A percentile compares a stretch with the other conserved stretches of the same genome.
These are phyloP conservation scores for Deakozyma indianensis DNA, from an alignment of 805 yeast species.

Conservation along the genomic window DNA sequence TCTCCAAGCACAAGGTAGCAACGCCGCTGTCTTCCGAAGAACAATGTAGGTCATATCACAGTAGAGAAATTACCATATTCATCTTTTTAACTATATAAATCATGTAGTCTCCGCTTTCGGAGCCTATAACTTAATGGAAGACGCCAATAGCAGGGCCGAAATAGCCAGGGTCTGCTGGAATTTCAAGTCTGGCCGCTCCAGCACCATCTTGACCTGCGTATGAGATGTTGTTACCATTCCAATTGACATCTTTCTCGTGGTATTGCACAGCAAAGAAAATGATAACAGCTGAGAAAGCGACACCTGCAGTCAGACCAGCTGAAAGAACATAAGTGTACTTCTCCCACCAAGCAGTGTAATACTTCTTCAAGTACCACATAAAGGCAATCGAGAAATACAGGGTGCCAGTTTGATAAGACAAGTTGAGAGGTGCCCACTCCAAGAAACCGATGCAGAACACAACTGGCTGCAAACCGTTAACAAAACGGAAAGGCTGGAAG, in stretches of 20 bases:
- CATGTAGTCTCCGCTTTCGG: too few species aligned
- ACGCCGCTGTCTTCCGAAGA: too few species aligned
- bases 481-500: not conserved
- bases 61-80: too few species aligned
- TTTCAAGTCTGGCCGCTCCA: not conserved
- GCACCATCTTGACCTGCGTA: slow-evolving; percentile 7
- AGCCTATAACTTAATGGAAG: too few species aligned
- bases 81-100: too few species aligned
- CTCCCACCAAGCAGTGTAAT: slow-evolving; percentile 39
- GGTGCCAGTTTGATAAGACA: slow-evolving; percentile 7
- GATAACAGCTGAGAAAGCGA: slow-evolving; percentile 41
- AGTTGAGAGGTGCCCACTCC: slow-evolving; percentile 17
- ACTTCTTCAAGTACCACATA: slow-evolving; percentile 23
- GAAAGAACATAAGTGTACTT: slow-evolving; percentile 32
- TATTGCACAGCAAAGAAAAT: slow-evolving; percentile 39
- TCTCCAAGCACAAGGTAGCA: too few species aligned
- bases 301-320: slow-evolving; percentile 41
- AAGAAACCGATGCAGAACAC: slow-evolving; percentile 29
- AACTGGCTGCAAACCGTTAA: slow-evolving; percentile 27
- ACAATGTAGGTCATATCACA: too few species aligned
- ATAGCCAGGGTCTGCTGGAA: slow-evolving; percentile 15
- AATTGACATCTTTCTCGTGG: slow-evolving; percentile 29
- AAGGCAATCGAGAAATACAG: slow-evolving; percentile 5
- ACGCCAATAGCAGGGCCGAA: slow-evolving; percentile 23
- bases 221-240: slow-evolving; percentile 47